Base-by-base conservation (phyloP, 257 asterid genomes). In the Rhazya stricta region DNA sequence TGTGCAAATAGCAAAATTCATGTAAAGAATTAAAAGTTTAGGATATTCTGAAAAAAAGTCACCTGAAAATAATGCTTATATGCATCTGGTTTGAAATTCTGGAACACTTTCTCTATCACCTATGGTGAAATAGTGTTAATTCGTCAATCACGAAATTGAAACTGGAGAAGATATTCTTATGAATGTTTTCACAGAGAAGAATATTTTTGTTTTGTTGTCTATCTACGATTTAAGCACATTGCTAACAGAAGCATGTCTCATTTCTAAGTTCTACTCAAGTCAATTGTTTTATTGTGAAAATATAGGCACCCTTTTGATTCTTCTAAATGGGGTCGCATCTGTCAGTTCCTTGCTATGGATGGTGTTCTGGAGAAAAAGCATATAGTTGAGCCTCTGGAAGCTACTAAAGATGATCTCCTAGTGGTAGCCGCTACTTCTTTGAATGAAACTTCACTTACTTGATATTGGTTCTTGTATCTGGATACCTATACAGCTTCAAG, bases 241-340 rank as follows among this genome's bases (percentile, higher is more conserved):
- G 4, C 50, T 9, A 2, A 34, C 36, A 19, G 45, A 63, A 66
- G 50, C 48, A 66, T 37, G 29, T 66, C 48, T 36, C 6, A 23
- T 37, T 30, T 32, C 25, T 23, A 30, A 27, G 27, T 45, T 70
- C 71, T 66, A 74, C 50, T 67, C 67, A 50, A 53, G 60, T 75
- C 48, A 68, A 62, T 71, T 69, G 71, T 56, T n/a, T 69, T 63
- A 48, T 54, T 77, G 25, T 73, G 73, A 72, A 79, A 72, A 34
- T 73, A 71, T 88, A 92, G 99, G 92, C 99, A 94, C 73, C 99
- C 99, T 70, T 94, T 94, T 78, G 99, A 94, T 87, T 92, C 99
- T 76, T 87, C 97, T 34, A 94, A 94, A 86, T 94, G 98, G 98
- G 98, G 99, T 32, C 94, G 97, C 51, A 90, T 94, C 70, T 94